phyloP scores from a whole-genome alignment of 2,329 filamentous ascomycete species.

The Torrubiellomyces zombiae region DNA sequence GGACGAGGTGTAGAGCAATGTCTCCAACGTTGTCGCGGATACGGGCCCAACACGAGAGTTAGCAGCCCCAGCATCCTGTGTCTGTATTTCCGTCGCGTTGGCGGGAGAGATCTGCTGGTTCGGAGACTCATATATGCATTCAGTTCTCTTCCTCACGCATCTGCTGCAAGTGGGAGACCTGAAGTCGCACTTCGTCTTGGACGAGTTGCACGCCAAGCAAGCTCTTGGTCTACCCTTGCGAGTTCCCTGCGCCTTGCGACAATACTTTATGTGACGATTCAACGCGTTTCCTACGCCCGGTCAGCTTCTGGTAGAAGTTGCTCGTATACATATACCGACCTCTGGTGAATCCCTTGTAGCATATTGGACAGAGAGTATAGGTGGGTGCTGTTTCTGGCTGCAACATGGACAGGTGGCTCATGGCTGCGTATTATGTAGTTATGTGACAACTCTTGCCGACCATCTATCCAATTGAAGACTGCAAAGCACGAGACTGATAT shows the following conservation, averaged over 20 bases:
- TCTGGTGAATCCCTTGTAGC: conserved; percentile 8
- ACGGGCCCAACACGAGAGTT: no score
- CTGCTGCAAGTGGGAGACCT: conserved; percentile 7
- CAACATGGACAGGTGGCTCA: no score
- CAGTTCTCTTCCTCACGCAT: conserved; percentile 5
- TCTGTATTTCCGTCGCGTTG: no score
- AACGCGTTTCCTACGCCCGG: conserved; percentile 7
- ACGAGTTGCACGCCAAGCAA: conserved; percentile 7
- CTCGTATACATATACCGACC: conserved; percentile 3
- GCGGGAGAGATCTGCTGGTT: no score
- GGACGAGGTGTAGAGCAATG: no score
- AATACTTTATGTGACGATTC: conserved; percentile 11
- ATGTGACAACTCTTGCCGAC: no score
- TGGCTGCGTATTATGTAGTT: no score
- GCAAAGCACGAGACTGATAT: no score
- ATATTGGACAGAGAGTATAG: conserved; percentile 6
- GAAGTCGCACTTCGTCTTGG: conserved; percentile 11
- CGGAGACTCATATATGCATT: conserved; percentile 6
- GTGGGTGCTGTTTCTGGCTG: not conserved
- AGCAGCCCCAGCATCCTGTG: no score
- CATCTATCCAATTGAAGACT: no score
- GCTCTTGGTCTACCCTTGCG: conserved; percentile 11
- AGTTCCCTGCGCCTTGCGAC: conserved; percentile 8
- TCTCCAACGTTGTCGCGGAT: no score
- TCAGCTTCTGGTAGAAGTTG: not conserved